These are phyloP conservation scores for Lactarius akahatsu DNA, from an alignment of 768 basidiomycete species.

Conservation along the genomic window DNA sequence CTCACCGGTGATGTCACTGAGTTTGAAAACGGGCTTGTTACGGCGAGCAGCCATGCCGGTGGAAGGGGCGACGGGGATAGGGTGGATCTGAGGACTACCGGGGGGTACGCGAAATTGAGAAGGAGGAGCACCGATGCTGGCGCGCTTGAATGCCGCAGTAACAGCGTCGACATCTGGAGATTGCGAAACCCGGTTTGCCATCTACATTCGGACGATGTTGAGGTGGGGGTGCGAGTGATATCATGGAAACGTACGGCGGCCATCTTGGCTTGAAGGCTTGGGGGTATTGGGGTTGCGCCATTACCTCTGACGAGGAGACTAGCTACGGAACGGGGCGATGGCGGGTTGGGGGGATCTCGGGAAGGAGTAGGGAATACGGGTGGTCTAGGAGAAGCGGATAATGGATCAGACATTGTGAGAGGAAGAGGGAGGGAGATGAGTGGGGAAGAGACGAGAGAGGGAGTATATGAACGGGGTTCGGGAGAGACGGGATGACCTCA, in stretches of 20 bases:
- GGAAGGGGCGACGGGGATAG: constrained; percentile 37
- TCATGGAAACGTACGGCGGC: constrained; percentile 59
- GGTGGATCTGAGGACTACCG: constrained; percentile 39
- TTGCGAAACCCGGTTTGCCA: constrained; percentile 44
- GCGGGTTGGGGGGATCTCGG: constrained; percentile 25
- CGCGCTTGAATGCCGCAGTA: constrained; percentile 41
- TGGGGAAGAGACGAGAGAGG: constrained; percentile 3
- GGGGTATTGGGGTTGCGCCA: constrained; percentile 74
- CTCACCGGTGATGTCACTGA: constrained; percentile 56
- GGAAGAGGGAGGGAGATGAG: constrained; percentile 26
- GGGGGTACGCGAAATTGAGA: constrained; percentile 30
- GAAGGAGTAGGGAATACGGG: constrained; percentile 24
- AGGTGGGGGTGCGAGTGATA: constrained; percentile 23
- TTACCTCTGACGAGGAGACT: constrained; percentile 46
- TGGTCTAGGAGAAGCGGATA: constrained; percentile 26
- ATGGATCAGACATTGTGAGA: constrained; percentile 33
- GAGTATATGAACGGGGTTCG: constrained; percentile 19
- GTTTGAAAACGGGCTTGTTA: constrained; percentile 54
- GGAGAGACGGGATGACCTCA: constrained; percentile 19
- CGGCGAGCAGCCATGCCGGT: constrained; percentile 45
- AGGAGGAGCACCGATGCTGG: constrained; percentile 33
- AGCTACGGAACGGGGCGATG: constrained; percentile 35
- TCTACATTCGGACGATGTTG: constrained; percentile 38
- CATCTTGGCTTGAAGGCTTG: constrained; percentile 90
- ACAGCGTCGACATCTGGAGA: constrained; percentile 43